A percentile compares a stretch with the other conserved stretches of the same genome.
These are phyloP conservation scores for Alectoria sarmentosa DNA, from an alignment of 495 filamentous ascomycete genomes.

Conservation along the genomic window DNA sequence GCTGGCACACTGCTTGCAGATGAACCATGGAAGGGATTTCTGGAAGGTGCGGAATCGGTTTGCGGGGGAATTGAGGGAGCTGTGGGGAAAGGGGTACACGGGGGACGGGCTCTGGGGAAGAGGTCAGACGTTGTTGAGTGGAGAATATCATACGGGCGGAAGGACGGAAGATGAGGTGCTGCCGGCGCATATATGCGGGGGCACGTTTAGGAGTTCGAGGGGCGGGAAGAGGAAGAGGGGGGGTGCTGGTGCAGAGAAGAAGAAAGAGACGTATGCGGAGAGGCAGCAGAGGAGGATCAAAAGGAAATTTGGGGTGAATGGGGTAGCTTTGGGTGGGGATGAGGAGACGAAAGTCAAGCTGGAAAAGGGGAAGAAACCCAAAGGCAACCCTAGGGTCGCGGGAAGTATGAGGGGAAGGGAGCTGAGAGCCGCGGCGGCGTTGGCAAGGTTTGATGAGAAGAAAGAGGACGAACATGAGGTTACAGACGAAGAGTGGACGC, in stretches of 20 bases:
- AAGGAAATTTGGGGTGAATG: conserved; percentile 68
- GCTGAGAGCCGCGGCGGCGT: conserved; percentile 64
- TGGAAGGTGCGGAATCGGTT: conserved; percentile 66
- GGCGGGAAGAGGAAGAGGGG: conserved; percentile 25
- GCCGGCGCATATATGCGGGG: conserved; percentile 25
- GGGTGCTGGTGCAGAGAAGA: conserved; percentile 7
- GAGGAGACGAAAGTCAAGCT: conserved; percentile 52
- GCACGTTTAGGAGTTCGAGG: conserved; percentile 25
- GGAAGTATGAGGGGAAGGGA: conserved; percentile 63
- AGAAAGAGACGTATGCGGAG: conserved; percentile 25
- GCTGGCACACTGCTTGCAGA: conserved; percentile 73
- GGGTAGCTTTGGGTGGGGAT: conserved; percentile 59
- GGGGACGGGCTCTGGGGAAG: conserved; percentile 74
- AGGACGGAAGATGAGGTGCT: conserved; percentile 42
- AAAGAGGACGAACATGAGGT: conserved; percentile 32
- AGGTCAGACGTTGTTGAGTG: conserved; percentile 52
- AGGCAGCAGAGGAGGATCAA: conserved; percentile 44
- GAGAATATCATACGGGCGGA: conserved; percentile 48
- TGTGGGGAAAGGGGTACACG: conserved; percentile 60
- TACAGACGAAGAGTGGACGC: conserved; percentile 33
- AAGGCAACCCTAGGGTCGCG: conserved; percentile 63
- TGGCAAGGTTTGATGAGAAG: conserved; percentile 58
- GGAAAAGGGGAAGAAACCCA: conserved; percentile 53
- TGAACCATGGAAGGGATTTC: conserved; percentile 71
- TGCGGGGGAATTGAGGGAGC: conserved; percentile 51